Evolutionary conservation across 1,139 yeast genomes (phyloP).

Genomic region (Hansenula anomala): DNA sequence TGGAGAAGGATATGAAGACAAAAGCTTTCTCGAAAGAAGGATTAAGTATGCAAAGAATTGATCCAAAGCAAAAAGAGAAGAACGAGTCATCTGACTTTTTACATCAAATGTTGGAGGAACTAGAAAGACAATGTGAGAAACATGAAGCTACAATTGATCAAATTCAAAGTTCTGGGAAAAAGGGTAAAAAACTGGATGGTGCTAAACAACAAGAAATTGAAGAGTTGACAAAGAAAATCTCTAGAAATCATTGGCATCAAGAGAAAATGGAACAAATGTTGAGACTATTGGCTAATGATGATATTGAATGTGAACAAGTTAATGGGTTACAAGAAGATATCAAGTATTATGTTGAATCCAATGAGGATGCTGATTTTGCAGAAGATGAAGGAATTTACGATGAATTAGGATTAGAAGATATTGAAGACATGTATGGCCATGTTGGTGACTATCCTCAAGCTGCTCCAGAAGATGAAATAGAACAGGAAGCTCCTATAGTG

Average conservation of each 20-base stretch:
- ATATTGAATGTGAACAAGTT: constrained; percentile 74
- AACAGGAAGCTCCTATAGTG: constrained; percentile 14
- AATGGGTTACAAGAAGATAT: constrained; percentile 86
- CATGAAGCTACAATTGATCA: constrained; percentile 75
- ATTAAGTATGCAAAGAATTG: constrained; percentile 63
- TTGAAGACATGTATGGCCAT: constrained; percentile 49
- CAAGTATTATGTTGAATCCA: constrained; percentile 89
- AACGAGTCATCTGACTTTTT: constrained; percentile 71
- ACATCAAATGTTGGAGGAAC: constrained; percentile 71
- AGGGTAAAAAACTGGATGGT: constrained; percentile 50
- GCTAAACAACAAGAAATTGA: constrained; percentile 53
- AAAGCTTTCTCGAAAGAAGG: constrained; percentile 97
- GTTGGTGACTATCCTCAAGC: constrained; percentile 43
- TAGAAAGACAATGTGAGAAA: constrained; percentile 76
- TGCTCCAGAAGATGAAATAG: constrained; percentile 22
- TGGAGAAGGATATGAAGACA: constrained; percentile 91
- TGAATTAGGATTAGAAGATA: constrained; percentile 72
- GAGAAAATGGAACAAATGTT: constrained; percentile 73
- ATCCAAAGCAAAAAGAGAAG: constrained; percentile 79
- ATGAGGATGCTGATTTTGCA: constrained; percentile 92
- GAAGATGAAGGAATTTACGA: constrained; percentile 95
- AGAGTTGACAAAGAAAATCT: constrained; percentile 59
- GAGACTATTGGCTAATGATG: constrained; percentile 77
- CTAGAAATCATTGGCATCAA: constrained; percentile 77
- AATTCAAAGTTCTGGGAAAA: constrained; percentile 45